A percentile compares a stretch with the other conserved stretches of the same genome.
phyloP scores from a whole-genome alignment of 2,329 filamentous ascomycete genomes.

The Furcasterigmium furcatum region DNA sequence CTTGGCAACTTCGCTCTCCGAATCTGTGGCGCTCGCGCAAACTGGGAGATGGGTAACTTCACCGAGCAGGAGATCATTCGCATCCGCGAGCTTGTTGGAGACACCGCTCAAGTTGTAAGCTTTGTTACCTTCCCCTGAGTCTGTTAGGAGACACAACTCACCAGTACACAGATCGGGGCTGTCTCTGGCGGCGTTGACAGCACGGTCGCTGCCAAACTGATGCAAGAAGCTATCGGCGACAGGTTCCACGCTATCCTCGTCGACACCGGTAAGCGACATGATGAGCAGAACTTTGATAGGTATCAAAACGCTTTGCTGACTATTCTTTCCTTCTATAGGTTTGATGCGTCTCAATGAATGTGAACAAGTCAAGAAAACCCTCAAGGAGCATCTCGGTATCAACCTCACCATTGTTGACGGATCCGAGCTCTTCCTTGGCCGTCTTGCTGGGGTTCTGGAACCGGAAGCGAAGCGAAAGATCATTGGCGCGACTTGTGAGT shows the following conservation, averaged over 20 bases:
- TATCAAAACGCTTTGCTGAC: background rate
- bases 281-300: background rate
- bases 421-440: slow-evolving; percentile 70
- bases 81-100: slow-evolving; percentile 79
- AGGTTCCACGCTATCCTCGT: slow-evolving; percentile 57
- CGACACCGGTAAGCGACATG: slow-evolving; percentile 61
- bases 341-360: slow-evolving; percentile 85
- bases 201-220: slow-evolving; percentile 82
- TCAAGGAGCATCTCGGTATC: slow-evolving; percentile 78
- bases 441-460: slow-evolving; percentile 70
- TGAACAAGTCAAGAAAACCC: slow-evolving; percentile 73
- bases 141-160: background rate
- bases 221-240: slow-evolving; percentile 72
- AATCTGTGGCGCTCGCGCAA: slow-evolving; percentile 72
- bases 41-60: slow-evolving; percentile 88
- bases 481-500: slow-evolving; percentile 65
- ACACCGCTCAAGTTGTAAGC: slow-evolving; percentile 67
- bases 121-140: background rate
- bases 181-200: slow-evolving; percentile 78
- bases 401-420: slow-evolving; percentile 87
- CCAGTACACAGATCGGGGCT: slow-evolving; percentile 39
- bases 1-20: slow-evolving; percentile 80
- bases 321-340: slow-evolving; percentile 5
- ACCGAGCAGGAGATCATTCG: slow-evolving; percentile 74
- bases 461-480: slow-evolving; percentile 91